Evolutionary conservation across 2,329 filamentous ascomycete species (phyloP), one percentile per base, ranked within the genome.

Genomic region (Aspergillus pseudotamarii): DNA sequence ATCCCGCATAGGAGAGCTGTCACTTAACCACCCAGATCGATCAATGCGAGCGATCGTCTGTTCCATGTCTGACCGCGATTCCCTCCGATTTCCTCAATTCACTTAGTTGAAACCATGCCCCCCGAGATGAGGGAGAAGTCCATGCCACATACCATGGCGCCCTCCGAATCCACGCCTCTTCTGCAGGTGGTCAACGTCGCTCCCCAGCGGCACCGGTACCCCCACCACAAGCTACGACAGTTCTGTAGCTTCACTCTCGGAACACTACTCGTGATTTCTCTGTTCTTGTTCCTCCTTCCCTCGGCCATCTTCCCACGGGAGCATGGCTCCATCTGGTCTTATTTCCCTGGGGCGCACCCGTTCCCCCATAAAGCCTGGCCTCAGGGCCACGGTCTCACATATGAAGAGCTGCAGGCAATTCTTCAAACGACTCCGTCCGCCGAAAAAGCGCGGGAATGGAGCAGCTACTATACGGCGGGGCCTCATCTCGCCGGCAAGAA

Each of bases 401-500:
- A 84, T 66, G 75, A 82, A n/a, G 80, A 86, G 45, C 79, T 90
- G 53, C 82, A 85, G 69, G 74, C 82, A 26, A 81, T 88, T 46
- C 75, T 89, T 32, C 75, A 82, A 6, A 77, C 80, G 16, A 88
- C 85, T 1, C 87, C 87, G 0, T 80, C 82, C 50, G 80, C 83
- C 43, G 78, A 81, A 19, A 85, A 85, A 66, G 86, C 85, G 10
- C 83, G 86, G 66, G 87, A 92, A 78, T 94, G 91, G 91, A 92
- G 88, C 76, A 82, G 82, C 65, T 94, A 94, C 75, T 94, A 94
- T 72, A 91, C 91, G 0, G 81, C 89, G 0, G 92, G 92, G 0
- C 85, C 89, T 21, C 92, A 94, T 78, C 79, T 94, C 56, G 91
- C 90, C 0, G 91, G 92, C 23, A 88, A 90, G 79, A 95, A 94